Evolutionary conservation across 2,329 filamentous ascomycete genomes (phyloP).

Genomic region (Aphanoascus verrucosus): DNA sequence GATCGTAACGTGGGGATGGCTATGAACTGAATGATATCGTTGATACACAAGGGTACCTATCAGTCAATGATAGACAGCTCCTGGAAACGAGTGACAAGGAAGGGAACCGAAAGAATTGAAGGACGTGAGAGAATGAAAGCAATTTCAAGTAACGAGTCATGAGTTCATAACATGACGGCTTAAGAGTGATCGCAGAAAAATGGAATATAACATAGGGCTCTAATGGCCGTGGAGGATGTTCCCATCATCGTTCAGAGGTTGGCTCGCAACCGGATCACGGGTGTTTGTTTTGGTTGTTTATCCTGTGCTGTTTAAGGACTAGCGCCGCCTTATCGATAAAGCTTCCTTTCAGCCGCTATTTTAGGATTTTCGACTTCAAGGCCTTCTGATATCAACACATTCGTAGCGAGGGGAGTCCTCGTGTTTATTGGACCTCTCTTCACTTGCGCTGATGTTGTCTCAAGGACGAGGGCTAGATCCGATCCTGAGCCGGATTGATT

Average conservation of each 20-base stretch:
- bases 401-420: no score
- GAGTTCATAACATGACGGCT: not conserved
- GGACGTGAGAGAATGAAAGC: not conserved
- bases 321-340: constrained; percentile 34
- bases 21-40: not conserved
- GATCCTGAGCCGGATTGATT: not conserved
- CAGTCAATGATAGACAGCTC: not conserved
- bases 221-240: not conserved
- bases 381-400: not conserved
- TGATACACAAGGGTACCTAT: not conserved
- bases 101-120: not conserved
- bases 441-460: not conserved
- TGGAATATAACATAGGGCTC: not conserved
- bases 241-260: constrained; percentile 6
- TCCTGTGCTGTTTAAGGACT: constrained; percentile 28
- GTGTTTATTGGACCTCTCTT: not conserved
- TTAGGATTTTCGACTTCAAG: not conserved
- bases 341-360: not conserved
- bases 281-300: constrained; percentile 25
- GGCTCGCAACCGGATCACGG: constrained; percentile 18
- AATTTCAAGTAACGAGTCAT: not conserved
- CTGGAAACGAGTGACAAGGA: constrained; percentile 4
- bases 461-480: not conserved
- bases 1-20: not conserved
- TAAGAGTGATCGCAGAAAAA: not conserved